A percentile compares a stretch with the other conserved stretches of the same genome.
phyloP scores from a whole-genome alignment of 208 protist genomes.

The Crithidia mellificae region DNA sequence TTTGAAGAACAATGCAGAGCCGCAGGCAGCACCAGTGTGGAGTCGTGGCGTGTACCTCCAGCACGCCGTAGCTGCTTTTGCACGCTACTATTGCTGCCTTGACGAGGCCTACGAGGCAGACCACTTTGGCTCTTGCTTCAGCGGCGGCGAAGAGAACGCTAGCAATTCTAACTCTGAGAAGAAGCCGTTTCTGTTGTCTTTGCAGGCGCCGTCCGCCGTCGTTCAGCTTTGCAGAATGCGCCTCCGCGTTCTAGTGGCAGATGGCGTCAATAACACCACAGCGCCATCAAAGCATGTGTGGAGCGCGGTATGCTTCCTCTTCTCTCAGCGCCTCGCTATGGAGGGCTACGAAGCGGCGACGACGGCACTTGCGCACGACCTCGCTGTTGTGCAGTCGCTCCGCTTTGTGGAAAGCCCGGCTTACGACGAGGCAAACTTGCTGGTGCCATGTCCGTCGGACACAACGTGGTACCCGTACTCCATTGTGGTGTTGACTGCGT shows the following conservation, averaged over 20 bases:
- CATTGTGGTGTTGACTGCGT: conserved; percentile 51
- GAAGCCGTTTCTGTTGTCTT: not conserved
- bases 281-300: not conserved
- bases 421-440: conserved; percentile 1
- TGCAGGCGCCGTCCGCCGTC: not conserved
- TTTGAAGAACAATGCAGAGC: not conserved
- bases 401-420: conserved; percentile 11
- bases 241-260: not conserved
- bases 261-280: not conserved
- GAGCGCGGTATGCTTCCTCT: conserved; percentile 38
- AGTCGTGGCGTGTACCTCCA: conserved; percentile 27
- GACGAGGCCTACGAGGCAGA: too few species aligned
- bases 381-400: not conserved
- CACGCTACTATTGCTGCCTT: conserved; percentile 17
- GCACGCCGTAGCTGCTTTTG: conserved; percentile 33
- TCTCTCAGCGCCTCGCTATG: conserved; percentile 43
- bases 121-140: too few species aligned
- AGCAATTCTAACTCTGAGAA: too few species aligned
- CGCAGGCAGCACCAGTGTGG: not conserved
- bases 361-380: conserved; percentile 19
- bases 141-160: too few species aligned
- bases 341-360: conserved; percentile 28
- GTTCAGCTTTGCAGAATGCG: not conserved
- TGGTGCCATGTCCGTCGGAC: conserved; percentile 1
- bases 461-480: conserved; percentile 50